These are phyloP conservation scores for Chrysoporthe deuterocubensis DNA, from an alignment of 2,329 filamentous ascomycete species.

Conservation along the genomic window DNA sequence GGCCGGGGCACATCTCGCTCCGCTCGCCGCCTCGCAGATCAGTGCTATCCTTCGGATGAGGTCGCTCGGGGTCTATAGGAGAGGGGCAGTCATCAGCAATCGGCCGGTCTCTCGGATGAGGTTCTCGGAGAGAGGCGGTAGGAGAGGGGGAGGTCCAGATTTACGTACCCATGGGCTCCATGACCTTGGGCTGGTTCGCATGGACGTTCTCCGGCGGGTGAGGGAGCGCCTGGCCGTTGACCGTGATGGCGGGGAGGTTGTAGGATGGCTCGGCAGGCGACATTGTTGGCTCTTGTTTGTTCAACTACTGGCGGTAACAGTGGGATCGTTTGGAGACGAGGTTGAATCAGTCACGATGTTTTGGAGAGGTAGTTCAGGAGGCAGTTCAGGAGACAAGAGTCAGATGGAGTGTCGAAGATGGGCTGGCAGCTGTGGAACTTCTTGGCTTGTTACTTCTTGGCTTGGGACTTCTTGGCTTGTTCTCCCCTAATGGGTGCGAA, in stretches of 20 bases:
- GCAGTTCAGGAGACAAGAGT: too few relatives aligned
- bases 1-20: conserved; percentile 39
- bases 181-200: conserved; percentile 16
- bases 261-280: conserved; percentile 20
- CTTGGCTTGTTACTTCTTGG: neutral
- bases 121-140: too few relatives aligned
- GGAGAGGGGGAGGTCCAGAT: neutral
- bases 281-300: conserved; percentile 17
- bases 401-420: too few relatives aligned
- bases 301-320: neutral
- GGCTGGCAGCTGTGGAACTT: neutral
- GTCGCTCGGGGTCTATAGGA: conserved; percentile 34
- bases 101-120: neutral
- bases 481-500: neutral
- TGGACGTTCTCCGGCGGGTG: conserved; percentile 16
- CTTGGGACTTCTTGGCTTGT: neutral
- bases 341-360: too few relatives aligned
- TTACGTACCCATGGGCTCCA: conserved; percentile 25
- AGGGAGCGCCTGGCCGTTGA: conserved; percentile 25
- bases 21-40: conserved; percentile 37
- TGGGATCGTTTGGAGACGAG: neutral
- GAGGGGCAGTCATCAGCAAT: neutral
- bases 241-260: conserved; percentile 18
- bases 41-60: conserved; percentile 34
- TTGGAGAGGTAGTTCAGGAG: neutral